These are phyloP conservation scores for Perkinsus olseni DNA, from an alignment of 169 alveolate species.

Conservation along the genomic window DNA sequence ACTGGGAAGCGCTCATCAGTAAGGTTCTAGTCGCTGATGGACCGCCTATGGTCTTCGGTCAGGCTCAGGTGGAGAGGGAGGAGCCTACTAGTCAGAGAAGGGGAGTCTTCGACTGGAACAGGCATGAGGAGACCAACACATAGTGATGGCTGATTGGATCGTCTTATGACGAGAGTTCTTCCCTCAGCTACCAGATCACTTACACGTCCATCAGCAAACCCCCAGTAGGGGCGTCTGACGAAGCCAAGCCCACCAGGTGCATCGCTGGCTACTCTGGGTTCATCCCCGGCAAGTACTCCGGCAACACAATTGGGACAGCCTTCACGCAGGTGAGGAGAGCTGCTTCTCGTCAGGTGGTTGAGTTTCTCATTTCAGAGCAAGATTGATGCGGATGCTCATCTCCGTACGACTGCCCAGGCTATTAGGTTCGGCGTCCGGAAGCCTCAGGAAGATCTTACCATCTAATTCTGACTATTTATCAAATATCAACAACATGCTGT, in stretches of 20 bases:
- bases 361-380: background rate
- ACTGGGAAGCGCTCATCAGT: too few species aligned
- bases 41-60: too few species aligned
- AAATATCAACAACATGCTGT: too few species aligned
- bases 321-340: background rate
- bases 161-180: background rate
- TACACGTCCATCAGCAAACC: background rate
- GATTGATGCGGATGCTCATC: background rate
- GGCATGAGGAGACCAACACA: background rate
- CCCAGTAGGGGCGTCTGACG: background rate
- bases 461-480: too few species aligned
- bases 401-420: background rate
- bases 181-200: background rate
- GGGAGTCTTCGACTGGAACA: background rate
- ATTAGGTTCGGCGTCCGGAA: background rate
- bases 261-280: background rate
- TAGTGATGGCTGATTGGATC: background rate
- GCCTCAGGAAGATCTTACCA: too few species aligned
- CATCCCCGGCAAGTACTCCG: background rate
- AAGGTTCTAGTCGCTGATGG: too few species aligned
- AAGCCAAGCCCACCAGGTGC: background rate
- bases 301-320: background rate
- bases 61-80: too few species aligned
- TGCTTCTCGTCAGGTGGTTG: too few species aligned
- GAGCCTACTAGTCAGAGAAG: too few species aligned